Evolutionary conservation across 495 filamentous ascomycete species (phyloP).

Genomic region (Pseudotulostoma volvatum): DNA sequence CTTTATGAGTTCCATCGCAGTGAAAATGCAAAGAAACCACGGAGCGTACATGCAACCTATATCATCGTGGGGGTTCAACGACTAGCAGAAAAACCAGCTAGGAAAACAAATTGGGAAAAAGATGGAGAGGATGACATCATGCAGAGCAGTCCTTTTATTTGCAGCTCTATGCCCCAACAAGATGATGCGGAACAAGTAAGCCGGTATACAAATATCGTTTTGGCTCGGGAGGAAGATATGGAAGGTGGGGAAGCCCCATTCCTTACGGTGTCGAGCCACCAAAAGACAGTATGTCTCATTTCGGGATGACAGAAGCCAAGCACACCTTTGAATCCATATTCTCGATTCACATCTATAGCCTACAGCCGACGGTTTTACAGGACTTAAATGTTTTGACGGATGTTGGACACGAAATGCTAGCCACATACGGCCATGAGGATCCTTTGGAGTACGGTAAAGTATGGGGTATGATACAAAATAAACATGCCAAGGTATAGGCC

Average conservation of each 20-base stretch:
- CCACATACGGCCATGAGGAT: constrained; percentile 41
- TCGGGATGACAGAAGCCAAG: constrained; percentile 39
- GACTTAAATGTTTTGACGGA: constrained; percentile 64
- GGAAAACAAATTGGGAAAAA: constrained; percentile 13
- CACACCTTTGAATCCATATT: constrained; percentile 49
- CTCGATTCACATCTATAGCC: constrained; percentile 75
- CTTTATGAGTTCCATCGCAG: constrained; percentile 73
- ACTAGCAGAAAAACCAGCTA: constrained; percentile 14
- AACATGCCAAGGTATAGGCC: constrained; percentile 43
- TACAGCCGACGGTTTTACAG: constrained; percentile 53
- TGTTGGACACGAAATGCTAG: constrained; percentile 41
- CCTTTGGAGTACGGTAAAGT: constrained; percentile 38
- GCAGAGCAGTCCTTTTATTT: constrained; percentile 50
- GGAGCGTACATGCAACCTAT: constrained; percentile 73
- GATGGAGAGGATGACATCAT: constrained; percentile 57
- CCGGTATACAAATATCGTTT: constrained; percentile 41
- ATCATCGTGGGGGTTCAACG: constrained; percentile 51
- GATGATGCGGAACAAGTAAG: constrained; percentile 19
- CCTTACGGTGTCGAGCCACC: too few relatives aligned
- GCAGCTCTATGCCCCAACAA: constrained; percentile 41
- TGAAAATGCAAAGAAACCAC: constrained; percentile 63
- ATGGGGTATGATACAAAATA: constrained; percentile 59
- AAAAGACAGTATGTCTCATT: constrained; percentile 5
- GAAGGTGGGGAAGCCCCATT: constrained; percentile 41
- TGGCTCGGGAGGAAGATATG: constrained; percentile 67